These are phyloP conservation scores for Ceratobasidium sp. DNA, from an alignment of 1,284 basidiomycete genomes.

Conservation along the genomic window DNA sequence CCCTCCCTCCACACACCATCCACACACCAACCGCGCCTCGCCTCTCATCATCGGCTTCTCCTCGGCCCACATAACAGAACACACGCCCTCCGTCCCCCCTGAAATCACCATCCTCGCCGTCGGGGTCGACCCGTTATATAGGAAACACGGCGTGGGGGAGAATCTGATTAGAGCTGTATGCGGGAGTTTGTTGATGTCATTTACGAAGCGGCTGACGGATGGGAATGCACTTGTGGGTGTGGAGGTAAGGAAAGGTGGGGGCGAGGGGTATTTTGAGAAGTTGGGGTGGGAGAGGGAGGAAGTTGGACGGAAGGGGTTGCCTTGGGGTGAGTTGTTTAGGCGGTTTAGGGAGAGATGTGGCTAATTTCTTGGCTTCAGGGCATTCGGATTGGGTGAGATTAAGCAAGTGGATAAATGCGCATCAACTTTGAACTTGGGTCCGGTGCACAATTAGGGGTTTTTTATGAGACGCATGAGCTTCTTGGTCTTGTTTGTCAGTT, in stretches of 20 bases:
- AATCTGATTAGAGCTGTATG: slow-evolving; percentile 31
- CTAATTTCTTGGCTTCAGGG: slow-evolving; percentile 10
- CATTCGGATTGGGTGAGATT: slow-evolving; percentile 11
- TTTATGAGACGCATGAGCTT: too few species aligned
- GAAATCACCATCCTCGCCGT: slow-evolving; percentile 25
- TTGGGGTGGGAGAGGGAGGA: slow-evolving; percentile 35
- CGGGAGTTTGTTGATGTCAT: slow-evolving; percentile 33
- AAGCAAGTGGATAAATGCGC: slow-evolving; percentile 33
- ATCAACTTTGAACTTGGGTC: slow-evolving; percentile 18
- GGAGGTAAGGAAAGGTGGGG: slow-evolving; percentile 6
- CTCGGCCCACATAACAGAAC: slow-evolving; percentile 14
- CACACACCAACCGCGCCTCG: neutral
- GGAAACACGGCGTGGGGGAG: slow-evolving; percentile 26
- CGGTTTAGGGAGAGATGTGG: slow-evolving; percentile 4
- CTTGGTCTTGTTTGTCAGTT: too few species aligned
- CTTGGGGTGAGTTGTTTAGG: slow-evolving; percentile 26
- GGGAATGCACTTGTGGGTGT: slow-evolving; percentile 25
- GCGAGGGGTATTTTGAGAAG: slow-evolving; percentile 11
- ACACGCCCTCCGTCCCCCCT: neutral
- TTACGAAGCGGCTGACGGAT: slow-evolving; percentile 2
- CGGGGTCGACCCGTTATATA: slow-evolving; percentile 29
- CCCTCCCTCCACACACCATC: slow-evolving; percentile 3
- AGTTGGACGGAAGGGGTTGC: slow-evolving; percentile 13
- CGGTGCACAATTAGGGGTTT: too few species aligned
- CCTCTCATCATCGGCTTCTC: slow-evolving; percentile 23